Conservation (phyloP, 306 rosid genomes). For the Macrotyloma uniflorum region DNA sequence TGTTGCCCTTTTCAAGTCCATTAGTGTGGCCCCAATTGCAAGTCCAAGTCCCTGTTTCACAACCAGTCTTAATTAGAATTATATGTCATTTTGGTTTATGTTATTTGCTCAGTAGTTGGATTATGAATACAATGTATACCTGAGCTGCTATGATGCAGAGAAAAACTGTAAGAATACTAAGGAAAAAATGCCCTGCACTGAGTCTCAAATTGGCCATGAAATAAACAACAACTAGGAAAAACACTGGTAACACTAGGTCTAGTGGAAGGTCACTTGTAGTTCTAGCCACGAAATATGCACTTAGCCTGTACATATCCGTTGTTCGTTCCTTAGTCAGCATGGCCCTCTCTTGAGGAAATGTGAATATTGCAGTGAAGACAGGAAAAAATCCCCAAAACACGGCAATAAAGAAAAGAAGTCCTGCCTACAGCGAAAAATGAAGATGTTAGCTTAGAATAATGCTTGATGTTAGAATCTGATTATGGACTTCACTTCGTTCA, state of each 20-base stretch:
- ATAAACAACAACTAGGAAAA: slow-evolving; percentile 84
- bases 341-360: slow-evolving; percentile 98
- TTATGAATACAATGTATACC: slow-evolving; percentile 49
- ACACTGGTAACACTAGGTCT: slow-evolving; percentile 74
- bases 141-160: slow-evolving; percentile 96
- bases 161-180: slow-evolving; percentile 77
- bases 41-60: slow-evolving; percentile 87
- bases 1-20: slow-evolving; percentile 91
- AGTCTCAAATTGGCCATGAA: slow-evolving; percentile 89
- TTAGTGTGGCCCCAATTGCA: slow-evolving; percentile 88
- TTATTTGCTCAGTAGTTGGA: slow-evolving; percentile 1
- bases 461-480: background rate
- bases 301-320: slow-evolving; percentile 89
- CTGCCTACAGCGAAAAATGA: slow-evolving; percentile 61
- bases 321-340: slow-evolving; percentile 91
- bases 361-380: slow-evolving; percentile 89
- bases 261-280: slow-evolving; percentile 95
- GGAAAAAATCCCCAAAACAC: slow-evolving; percentile 99
- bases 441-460: slow-evolving; percentile 7
- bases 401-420: slow-evolving; percentile 92
- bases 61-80: slow-evolving; percentile 36
- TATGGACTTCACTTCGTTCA: background rate
- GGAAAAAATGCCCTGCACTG: slow-evolving; percentile 67
- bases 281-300: slow-evolving; percentile 95
- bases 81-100: background rate